These are phyloP conservation scores for Trichoderma lentiforme DNA, from an alignment of 2,329 filamentous ascomycete genomes.

Conservation along the genomic window DNA sequence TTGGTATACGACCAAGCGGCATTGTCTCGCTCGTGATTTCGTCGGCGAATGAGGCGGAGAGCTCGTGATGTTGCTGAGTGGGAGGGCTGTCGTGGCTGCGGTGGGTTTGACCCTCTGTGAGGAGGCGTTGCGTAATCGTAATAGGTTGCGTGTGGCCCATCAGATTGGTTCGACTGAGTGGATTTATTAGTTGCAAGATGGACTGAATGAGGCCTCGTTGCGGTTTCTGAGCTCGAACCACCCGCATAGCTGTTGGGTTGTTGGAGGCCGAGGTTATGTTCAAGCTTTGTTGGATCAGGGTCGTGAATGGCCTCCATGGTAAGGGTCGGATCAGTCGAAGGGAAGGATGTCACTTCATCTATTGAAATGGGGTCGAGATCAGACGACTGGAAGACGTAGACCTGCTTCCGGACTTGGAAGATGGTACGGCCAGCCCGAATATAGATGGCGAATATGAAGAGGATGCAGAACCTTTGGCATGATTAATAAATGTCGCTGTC, in stretches of 20 bases:
- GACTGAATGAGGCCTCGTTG: slow-evolving; percentile 30
- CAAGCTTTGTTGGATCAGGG: not conserved
- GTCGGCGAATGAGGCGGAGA: slow-evolving; percentile 20
- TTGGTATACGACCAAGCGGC: slow-evolving; percentile 64
- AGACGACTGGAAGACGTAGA: slow-evolving; percentile 43
- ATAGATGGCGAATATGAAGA: slow-evolving; percentile 24
- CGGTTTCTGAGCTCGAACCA: slow-evolving; percentile 20
- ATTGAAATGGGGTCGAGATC: slow-evolving; percentile 35
- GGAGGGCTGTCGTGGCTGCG: not conserved
- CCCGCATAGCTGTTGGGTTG: not conserved
- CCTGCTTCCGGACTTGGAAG: slow-evolving; percentile 57
- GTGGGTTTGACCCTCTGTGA: not conserved
- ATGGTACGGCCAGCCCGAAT: slow-evolving; percentile 59
- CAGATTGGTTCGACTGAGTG: not conserved
- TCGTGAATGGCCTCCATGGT: slow-evolving; percentile 26
- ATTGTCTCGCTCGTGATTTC: slow-evolving; percentile 47
- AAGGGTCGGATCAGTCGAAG: slow-evolving; percentile 56
- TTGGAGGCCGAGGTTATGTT: not conserved
- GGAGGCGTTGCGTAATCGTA: not conserved
- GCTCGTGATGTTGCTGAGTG: not conserved
- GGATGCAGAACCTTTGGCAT: slow-evolving; percentile 18
- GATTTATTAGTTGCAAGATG: not conserved
- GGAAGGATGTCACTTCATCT: slow-evolving; percentile 42
- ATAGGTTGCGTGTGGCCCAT: not conserved
- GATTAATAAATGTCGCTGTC: not conserved